phyloP scores from a whole-genome alignment of 148 eudicot genomes.

The Silene uniflora region DNA sequence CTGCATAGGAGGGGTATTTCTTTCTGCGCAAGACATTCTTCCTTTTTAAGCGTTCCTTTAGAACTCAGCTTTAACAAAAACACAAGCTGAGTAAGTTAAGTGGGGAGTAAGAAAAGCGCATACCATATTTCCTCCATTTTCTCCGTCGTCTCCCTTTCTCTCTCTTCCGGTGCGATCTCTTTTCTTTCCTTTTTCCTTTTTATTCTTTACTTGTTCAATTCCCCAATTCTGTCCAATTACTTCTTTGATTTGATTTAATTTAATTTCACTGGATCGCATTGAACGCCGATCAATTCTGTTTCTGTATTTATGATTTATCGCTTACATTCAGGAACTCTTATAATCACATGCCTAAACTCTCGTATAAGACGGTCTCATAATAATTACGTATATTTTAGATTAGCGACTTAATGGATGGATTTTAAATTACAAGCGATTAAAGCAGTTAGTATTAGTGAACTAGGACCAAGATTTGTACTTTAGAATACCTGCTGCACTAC shows the following conservation, averaged over 20 bases:
- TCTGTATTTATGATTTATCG: too few relatives aligned
- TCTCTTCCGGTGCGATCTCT: neutral
- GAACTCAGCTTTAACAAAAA: too few relatives aligned
- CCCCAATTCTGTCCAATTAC: neutral
- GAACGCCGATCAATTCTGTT: neutral
- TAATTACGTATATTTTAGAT: too few relatives aligned
- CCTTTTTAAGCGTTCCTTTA: too few relatives aligned
- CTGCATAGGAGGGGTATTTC: too few relatives aligned
- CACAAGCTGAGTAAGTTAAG: too few relatives aligned
- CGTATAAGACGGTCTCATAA: neutral
- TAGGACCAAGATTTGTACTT: neutral
- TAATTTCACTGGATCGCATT: neutral
- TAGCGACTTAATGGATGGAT: neutral
- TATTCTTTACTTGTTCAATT: neutral
- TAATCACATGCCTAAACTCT: too few relatives aligned
- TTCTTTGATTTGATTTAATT: neutral
- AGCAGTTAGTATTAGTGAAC: neutral
- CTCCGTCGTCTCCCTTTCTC: neutral
- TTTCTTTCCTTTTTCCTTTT: neutral
- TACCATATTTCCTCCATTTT: neutral
- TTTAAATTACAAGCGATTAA: too few relatives aligned
- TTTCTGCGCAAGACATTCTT: too few relatives aligned
- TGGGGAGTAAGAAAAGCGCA: too few relatives aligned
- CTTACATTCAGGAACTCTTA: neutral
- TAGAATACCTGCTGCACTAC: too few relatives aligned